Evolutionary conservation across 1,284 basidiomycete genomes (phyloP).

Genomic region (Schizophyllum commune): DNA sequence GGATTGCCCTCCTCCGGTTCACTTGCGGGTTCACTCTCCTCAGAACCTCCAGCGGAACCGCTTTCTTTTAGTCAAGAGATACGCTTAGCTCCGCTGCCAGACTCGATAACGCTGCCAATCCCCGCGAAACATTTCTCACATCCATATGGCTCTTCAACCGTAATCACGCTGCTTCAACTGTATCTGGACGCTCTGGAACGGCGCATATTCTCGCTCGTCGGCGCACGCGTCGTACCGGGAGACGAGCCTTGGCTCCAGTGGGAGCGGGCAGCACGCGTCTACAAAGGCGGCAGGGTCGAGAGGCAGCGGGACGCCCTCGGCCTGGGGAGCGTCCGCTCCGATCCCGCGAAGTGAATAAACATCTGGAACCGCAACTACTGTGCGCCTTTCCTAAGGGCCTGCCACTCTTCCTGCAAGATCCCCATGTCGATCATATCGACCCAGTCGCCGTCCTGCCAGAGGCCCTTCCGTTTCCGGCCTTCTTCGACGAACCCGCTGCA

Average conservation of each 20-base stretch:
- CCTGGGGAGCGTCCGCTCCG: background rate
- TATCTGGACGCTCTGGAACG: conserved; percentile 29
- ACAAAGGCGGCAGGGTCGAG: background rate
- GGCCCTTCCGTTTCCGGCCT: conserved; percentile 18
- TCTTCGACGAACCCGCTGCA: conserved; percentile 24
- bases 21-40: background rate
- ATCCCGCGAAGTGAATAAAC: background rate
- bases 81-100: conserved; percentile 11
- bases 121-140: conserved; percentile 23
- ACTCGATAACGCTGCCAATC: conserved; percentile 13
- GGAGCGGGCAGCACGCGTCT: conserved; percentile 23
- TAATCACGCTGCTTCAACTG: conserved; percentile 14
- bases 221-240: conserved; percentile 36
- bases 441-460: conserved; percentile 22
- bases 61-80: conserved; percentile 11
- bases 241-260: conserved; percentile 45
- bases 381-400: background rate
- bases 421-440: conserved; percentile 19
- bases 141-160: conserved; percentile 4
- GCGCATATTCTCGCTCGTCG: conserved; percentile 25
- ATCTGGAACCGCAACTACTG: background rate
- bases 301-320: background rate
- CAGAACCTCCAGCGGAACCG: background rate
- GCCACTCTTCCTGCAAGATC: conserved; percentile 19
- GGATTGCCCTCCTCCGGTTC: no score